A percentile compares a stretch with the other conserved stretches of the same genome.
These are phyloP conservation scores for Stephanodiscus triporus DNA, from an alignment of 108 stramenopile genomes.

Conservation along the genomic window DNA sequence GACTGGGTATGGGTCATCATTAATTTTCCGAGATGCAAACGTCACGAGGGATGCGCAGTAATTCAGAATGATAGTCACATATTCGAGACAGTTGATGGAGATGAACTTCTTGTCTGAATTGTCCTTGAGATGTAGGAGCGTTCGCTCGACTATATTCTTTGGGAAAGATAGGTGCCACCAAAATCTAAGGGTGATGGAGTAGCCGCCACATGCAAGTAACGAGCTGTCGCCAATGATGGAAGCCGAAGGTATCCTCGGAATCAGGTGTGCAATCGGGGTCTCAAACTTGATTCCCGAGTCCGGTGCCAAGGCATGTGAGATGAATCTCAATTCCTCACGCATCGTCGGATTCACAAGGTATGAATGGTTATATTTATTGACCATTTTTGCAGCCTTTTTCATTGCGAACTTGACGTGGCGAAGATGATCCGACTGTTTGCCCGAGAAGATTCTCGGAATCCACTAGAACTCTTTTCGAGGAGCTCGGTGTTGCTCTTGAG, in stretches of 20 bases:
- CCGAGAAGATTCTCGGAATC: constrained; percentile 1
- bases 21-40: neutral
- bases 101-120: neutral
- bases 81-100: constrained; percentile 22
- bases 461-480: neutral
- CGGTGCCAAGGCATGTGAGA: neutral
- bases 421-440: neutral
- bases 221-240: neutral
- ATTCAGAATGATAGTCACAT: constrained; percentile 15
- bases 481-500: constrained; percentile 14
- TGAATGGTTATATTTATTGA: neutral
- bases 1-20: neutral
- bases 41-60: constrained; percentile 11
- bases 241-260: constrained; percentile 10
- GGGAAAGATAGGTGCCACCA: constrained; percentile 30
- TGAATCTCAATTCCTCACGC: constrained; percentile 9
- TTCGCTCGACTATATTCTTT: neutral
- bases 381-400: constrained; percentile 6
- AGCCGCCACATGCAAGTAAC: neutral
- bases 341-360: constrained; percentile 14
- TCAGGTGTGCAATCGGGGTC: neutral
- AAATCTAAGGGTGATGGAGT: neutral
- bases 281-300: neutral
- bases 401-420: neutral
- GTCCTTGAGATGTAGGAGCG: neutral